These are phyloP conservation scores for Chamaecrista fasciculata DNA, from an alignment of 306 rosid genomes.

Conservation along the genomic window DNA sequence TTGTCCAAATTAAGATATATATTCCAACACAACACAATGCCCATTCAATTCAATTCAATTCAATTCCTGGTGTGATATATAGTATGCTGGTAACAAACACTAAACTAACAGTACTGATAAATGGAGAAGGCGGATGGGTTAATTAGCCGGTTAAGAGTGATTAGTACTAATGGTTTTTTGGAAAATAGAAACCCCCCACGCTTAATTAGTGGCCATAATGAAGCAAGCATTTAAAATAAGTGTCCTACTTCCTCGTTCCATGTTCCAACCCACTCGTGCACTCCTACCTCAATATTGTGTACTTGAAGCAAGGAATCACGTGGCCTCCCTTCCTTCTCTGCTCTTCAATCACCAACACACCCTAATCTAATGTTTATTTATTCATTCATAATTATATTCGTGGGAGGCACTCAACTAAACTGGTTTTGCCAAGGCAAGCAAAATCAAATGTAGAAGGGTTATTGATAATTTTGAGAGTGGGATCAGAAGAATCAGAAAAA, in stretches of 20 bases:
- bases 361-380: neutral
- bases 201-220: neutral
- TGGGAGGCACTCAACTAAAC: neutral
- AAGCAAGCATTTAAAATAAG: conserved; percentile 11
- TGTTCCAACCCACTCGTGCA: conserved; percentile 7
- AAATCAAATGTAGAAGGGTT: no score
- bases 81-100: no score
- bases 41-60: no score
- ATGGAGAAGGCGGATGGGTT: neutral
- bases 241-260: neutral
- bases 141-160: conserved; percentile 21
- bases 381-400: neutral
- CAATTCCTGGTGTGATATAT: no score
- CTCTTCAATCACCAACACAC: conserved; percentile 16
- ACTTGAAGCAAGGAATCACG: conserved; percentile 40
- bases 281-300: conserved; percentile 5
- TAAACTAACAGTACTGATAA: neutral
- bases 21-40: neutral
- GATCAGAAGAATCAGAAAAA: no score
- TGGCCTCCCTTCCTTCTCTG: conserved; percentile 31
- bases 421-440: conserved; percentile 4
- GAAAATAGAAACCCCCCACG: conserved; percentile 2
- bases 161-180: no score
- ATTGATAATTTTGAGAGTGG: no score
- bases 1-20: neutral